These are phyloP conservation scores for Nannochloris sp. DNA, from an alignment of 139 green algal species.

Conservation along the genomic window DNA sequence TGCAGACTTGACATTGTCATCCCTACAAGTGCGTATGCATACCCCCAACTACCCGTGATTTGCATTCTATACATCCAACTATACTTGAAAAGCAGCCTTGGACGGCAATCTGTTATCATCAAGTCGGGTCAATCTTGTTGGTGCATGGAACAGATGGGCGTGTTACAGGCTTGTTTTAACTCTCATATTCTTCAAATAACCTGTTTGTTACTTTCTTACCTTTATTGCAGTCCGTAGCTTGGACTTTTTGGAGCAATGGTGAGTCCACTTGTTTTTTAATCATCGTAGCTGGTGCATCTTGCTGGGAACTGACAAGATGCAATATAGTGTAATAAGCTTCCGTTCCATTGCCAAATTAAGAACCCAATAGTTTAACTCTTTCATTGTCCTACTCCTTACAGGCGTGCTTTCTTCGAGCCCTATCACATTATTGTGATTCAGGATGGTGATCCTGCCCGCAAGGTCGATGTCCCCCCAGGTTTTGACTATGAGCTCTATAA, in stretches of 20 bases:
- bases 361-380: too few species aligned
- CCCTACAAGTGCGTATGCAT: conserved; percentile 68
- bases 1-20: conserved; percentile 75
- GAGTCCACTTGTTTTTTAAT: neutral
- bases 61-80: too few species aligned
- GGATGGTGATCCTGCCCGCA: conserved; percentile 80
- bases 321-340: too few species aligned
- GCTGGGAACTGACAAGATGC: too few species aligned
- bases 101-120: too few species aligned
- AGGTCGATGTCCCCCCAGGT: conserved; percentile 60
- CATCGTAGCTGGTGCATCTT: too few species aligned
- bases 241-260: conserved; percentile 81
- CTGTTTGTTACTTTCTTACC: neutral
- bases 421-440: conserved; percentile 91
- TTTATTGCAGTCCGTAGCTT: conserved; percentile 43
- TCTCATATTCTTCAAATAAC: neutral
- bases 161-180: neutral
- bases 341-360: too few species aligned
- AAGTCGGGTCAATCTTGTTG: too few species aligned
- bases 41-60: neutral
- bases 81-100: too few species aligned
- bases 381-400: too few species aligned
- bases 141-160: neutral
- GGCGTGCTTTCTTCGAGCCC: conserved; percentile 79
- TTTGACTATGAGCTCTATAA: conserved; percentile 96